Evolutionary conservation across 2,329 filamentous ascomycete species (phyloP), one percentile per base, ranked within the genome.

Genomic region (Passalora sequoiae): DNA sequence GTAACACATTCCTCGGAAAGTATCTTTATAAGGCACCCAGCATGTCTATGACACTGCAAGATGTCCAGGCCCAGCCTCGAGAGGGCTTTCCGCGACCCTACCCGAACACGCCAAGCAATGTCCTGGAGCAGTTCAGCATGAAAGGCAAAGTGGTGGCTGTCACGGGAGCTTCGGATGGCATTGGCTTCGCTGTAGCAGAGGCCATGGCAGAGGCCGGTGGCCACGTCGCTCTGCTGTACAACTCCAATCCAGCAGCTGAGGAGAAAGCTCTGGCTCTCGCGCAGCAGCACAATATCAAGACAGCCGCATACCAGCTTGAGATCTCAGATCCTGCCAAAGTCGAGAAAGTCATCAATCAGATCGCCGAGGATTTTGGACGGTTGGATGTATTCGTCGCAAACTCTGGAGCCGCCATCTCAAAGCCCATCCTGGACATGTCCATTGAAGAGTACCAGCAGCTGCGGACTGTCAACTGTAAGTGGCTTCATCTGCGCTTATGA

Each of bases 301-400:
- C 49, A 2, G 49, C 49, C 17, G 67, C 68, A 29, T 60, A 89
- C 84, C 84, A 72, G 80, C 86, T 39, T 84, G 94, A 69, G 86
- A 33, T 44, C 10, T 38, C 41, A 3, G 78, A 58, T 83, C 88
- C 64, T 84, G 84, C 17, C 3, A 44, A 62, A 76, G 57, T 78
- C 77, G 54, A 75, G 94, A 31, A 73, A 86, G 50, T 77, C 83
- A 30, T 78, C 81, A 25, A 91, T 87, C 71, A 75, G 77, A 60
- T 89, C 49, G 63, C 89, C 28, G 19, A 42, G 15, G 69, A 77
- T 46, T 89, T 94, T 63, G 82, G 83, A 63, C 83, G 83, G 64
- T 84, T 96, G 53, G 88, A 95, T 67, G 82, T 85, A 63, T 78
- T 96, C 24, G 88, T 96, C 55, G 95, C 89, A 21, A 94, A 88